Percentiles rank a stretch among this genome's conserved stretches.
Conservation (phyloP, 208 protist genomes). For the Crithidia bombi region DNA sequence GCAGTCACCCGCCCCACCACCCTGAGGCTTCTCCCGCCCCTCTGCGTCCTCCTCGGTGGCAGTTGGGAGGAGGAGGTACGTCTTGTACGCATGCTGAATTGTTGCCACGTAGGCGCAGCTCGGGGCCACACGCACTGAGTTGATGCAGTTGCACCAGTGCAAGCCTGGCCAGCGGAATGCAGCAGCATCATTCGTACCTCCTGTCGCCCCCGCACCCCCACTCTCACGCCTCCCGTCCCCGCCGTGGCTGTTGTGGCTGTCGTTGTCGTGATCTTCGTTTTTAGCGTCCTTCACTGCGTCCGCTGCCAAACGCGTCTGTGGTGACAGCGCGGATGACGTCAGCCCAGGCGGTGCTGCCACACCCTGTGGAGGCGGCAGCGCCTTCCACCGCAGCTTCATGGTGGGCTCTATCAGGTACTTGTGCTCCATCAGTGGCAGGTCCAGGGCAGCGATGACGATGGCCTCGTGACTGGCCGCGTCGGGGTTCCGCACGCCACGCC, state of each 20-base stretch:
- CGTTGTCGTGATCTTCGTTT: neutral
- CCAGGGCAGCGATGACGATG: conserved; percentile 33
- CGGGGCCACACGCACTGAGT: conserved; percentile 32
- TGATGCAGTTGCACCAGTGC: conserved; percentile 62
- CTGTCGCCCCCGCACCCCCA: neutral
- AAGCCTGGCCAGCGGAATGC: conserved; percentile 39
- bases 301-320: neutral
- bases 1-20: neutral
- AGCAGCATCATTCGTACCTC: neutral
- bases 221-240: neutral
- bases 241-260: neutral
- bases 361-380: conserved; percentile 17
- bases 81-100: conserved; percentile 24
- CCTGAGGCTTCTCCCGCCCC: neutral
- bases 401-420: conserved; percentile 7
- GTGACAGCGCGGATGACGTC: neutral
- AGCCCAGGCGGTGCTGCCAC: conserved; percentile 19
- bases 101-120: conserved; percentile 24
- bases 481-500: neutral
- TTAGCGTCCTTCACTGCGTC: neutral
- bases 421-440: conserved; percentile 28
- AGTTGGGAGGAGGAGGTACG: conserved; percentile 5
- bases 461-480: conserved; percentile 8
- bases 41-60: conserved; percentile 12
- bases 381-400: conserved; percentile 24